A percentile compares a stretch with the other conserved stretches of the same genome.
These are phyloP conservation scores for Ganoderma resinaceum DNA, from an alignment of 1,284 basidiomycete genomes.

Conservation along the genomic window DNA sequence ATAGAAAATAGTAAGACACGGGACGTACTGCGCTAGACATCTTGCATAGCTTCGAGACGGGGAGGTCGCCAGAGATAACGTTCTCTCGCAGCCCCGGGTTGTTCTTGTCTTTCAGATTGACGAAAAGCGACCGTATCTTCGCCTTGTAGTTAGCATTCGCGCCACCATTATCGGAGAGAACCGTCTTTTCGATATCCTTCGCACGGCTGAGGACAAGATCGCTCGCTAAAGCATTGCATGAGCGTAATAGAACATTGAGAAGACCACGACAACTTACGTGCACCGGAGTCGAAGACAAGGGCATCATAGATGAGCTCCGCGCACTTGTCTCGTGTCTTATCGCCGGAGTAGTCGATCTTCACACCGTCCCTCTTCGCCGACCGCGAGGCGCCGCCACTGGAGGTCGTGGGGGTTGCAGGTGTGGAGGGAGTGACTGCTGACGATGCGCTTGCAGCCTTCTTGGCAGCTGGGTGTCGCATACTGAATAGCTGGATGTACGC, in stretches of 20 bases:
- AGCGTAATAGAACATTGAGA: constrained; percentile 6
- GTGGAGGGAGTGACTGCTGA: constrained; percentile 46
- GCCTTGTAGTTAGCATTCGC: constrained; percentile 65
- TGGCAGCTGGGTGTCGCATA: constrained; percentile 25
- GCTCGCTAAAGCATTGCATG: constrained; percentile 50
- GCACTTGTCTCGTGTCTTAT: constrained; percentile 88
- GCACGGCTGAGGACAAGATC: constrained; percentile 69
- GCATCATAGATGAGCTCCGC: constrained; percentile 92
- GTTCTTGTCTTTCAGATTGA: constrained; percentile 95
- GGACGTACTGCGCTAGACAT: constrained; percentile 82
- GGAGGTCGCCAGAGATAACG: constrained; percentile 84
- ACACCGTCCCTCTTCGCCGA: constrained; percentile 76
- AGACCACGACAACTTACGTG: constrained; percentile 67
- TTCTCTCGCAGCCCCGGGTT: constrained; percentile 89
- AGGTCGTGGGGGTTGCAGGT: constrained; percentile 53
- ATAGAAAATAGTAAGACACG: not conserved
- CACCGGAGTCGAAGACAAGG: constrained; percentile 83
- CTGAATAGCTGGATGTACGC: not conserved
- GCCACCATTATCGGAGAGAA: constrained; percentile 55
- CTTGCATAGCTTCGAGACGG: constrained; percentile 72
- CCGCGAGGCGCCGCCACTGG: constrained; percentile 49
- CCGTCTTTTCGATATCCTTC: constrained; percentile 64
- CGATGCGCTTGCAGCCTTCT: constrained; percentile 37
- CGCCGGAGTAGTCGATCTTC: constrained; percentile 62
- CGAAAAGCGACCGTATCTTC: constrained; percentile 91